A percentile compares a stretch with the other conserved stretches of the same genome.
These are phyloP conservation scores for Fraxinus latifolia DNA, from an alignment of 305 asterid species.

Conservation along the genomic window DNA sequence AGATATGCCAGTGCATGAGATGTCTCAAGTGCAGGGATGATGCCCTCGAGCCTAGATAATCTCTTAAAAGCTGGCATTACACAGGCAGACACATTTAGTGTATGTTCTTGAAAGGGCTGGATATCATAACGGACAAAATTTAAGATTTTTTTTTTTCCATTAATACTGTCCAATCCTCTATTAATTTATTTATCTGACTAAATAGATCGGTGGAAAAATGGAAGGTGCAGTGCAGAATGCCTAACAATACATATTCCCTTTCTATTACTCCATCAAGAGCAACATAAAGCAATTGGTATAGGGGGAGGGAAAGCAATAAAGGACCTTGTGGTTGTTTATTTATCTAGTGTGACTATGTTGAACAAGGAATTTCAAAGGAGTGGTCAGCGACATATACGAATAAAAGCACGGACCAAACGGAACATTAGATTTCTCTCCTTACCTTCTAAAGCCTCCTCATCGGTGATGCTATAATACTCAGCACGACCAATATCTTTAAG, in stretches of 20 bases:
- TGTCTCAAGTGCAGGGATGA: slow-evolving; percentile 55
- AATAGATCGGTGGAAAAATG: neutral
- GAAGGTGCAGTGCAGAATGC: neutral
- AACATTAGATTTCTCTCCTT: neutral
- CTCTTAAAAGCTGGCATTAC: slow-evolving; percentile 54
- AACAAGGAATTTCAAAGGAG: neutral
- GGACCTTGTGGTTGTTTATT: neutral
- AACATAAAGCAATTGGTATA: neutral
- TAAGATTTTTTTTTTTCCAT: neutral
- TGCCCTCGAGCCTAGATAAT: slow-evolving; percentile 48
- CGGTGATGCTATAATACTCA: slow-evolving; percentile 44
- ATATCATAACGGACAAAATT: neutral
- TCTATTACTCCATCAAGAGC: neutral
- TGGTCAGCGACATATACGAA: neutral
- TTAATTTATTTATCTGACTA: neutral
- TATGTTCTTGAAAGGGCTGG: neutral
- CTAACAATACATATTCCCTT: neutral
- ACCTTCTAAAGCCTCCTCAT: slow-evolving; percentile 57
- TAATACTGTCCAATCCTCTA: neutral
- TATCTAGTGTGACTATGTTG: neutral
- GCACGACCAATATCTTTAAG: slow-evolving; percentile 54
- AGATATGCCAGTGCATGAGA: slow-evolving; percentile 50
- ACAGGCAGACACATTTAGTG: neutral
- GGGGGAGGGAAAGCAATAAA: neutral
- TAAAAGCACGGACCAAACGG: neutral